Evolutionary conservation across 2,329 filamentous ascomycete genomes (phyloP).

Genomic region (Botrytis pseudocinerea): DNA sequence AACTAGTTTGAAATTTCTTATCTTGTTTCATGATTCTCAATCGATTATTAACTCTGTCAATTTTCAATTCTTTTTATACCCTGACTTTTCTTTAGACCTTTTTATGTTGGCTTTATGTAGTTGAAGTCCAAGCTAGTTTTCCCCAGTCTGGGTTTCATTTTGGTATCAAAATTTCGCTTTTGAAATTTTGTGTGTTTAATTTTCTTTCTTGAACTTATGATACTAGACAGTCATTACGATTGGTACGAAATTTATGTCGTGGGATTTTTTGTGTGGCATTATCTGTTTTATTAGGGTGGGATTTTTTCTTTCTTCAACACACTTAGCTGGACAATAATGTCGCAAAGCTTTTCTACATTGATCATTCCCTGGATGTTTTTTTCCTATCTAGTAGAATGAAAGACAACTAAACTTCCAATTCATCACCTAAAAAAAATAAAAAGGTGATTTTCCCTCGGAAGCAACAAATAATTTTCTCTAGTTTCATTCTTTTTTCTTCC

Average conservation of each 20-base stretch:
- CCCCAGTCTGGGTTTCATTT: not conserved
- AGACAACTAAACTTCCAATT: no score
- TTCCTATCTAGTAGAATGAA: not conserved
- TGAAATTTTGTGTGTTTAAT: not conserved
- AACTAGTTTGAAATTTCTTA: not conserved
- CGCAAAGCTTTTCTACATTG: not conserved
- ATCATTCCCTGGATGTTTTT: rapidly evolving
- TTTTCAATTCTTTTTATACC: not conserved
- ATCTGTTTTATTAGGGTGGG: not conserved
- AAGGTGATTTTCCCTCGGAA: not conserved
- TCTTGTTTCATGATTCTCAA: not conserved
- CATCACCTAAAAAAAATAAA: not conserved
- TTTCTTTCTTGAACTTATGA: not conserved
- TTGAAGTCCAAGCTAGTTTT: not conserved
- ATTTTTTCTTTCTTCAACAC: not conserved
- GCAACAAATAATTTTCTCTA: not conserved
- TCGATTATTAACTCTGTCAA: not conserved
- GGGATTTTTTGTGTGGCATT: not conserved
- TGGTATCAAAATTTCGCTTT: not conserved
- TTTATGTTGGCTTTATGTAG: not conserved
- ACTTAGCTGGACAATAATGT: not conserved
- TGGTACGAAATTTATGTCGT: rapidly evolving
- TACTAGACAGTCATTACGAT: not conserved
- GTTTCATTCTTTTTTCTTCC: no score
- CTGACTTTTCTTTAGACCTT: not conserved